Conservation (phyloP, 202 grass and related monocot species). For the Digitaria exilis region DNA sequence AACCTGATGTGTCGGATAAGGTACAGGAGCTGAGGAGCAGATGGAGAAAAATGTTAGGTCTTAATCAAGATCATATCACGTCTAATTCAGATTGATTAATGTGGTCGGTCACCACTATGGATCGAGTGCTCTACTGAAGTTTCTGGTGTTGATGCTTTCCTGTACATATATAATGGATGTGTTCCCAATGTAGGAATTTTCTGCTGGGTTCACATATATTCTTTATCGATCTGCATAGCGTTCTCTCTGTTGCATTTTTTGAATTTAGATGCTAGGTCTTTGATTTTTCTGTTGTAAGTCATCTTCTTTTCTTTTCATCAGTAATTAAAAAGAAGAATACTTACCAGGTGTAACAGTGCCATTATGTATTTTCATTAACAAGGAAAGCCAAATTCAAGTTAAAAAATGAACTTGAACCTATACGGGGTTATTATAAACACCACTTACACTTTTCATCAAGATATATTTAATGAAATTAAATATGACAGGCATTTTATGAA, state of each 20-base stretch:
- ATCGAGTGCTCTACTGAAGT: constrained; percentile 1
- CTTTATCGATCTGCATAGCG: background rate
- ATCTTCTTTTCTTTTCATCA: background rate
- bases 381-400: background rate
- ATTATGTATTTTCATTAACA: background rate
- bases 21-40: background rate
- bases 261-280: background rate
- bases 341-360: background rate
- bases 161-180: background rate
- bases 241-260: background rate
- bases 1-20: constrained; percentile 3
- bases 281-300: too few relatives aligned
- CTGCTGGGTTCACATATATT: background rate
- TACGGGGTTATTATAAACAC: background rate
- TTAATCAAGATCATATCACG: constrained; percentile 33
- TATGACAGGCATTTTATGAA: too few relatives aligned
- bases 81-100: constrained; percentile 8
- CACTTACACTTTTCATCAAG: background rate
- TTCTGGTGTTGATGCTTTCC: background rate
- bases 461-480: background rate
- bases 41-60: background rate
- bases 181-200: background rate
- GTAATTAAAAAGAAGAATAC: background rate
- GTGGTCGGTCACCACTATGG: background rate
- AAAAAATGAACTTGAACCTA: background rate